Base-by-base conservation (phyloP, 441 rosid genomes). In the Gossypium gossypioides region DNA sequence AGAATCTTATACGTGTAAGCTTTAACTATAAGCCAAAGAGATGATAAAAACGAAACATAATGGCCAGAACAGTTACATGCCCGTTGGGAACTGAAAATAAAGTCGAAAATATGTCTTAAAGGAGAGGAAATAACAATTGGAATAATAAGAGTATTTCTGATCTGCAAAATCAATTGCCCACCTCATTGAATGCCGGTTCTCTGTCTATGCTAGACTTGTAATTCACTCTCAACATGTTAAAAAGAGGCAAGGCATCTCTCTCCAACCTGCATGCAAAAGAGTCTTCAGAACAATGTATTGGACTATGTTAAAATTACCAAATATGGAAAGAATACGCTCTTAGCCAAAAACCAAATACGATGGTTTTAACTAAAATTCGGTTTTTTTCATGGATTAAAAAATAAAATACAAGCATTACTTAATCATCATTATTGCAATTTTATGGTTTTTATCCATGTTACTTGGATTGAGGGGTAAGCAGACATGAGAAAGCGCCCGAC, bases 181-280 rank as follows among this genome's bases (percentile, higher is more conserved):
- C 99, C 96, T 92, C 96, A 57, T 76, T 75, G 59, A 94, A 91
- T 72, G 87, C 77, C n/a, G 91, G 93, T 58, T 94, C 99, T 75
- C 94, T 81, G 75, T 92, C 96, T 80, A 88, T 75, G 78, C 89
- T 81, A 19, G 93, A 54, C 83, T 81, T 92, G 84, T 78, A 91
- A 76, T 82, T 86, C 61, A 73, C 81, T 83, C 90, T 91, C 86
- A 92, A 75, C 97, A 86, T 89, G 66, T 86, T 89, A 83, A 95
- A 95, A 68, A 95, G 96, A 6, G 97, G 97, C 72, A 89, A 81
- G 16, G 99, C 97, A 80, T 91, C 97, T 82, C 96, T 91, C 84
- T 86, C 84, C 87, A 95, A 71, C 81, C 97, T 95, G 92, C 72
- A 78, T 6, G 5, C 6, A 4, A 66, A 64, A 29, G 8, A 67